Evolutionary conservation across 257 asterid genomes (phyloP).

Genomic region (Jacaranda copaia): DNA sequence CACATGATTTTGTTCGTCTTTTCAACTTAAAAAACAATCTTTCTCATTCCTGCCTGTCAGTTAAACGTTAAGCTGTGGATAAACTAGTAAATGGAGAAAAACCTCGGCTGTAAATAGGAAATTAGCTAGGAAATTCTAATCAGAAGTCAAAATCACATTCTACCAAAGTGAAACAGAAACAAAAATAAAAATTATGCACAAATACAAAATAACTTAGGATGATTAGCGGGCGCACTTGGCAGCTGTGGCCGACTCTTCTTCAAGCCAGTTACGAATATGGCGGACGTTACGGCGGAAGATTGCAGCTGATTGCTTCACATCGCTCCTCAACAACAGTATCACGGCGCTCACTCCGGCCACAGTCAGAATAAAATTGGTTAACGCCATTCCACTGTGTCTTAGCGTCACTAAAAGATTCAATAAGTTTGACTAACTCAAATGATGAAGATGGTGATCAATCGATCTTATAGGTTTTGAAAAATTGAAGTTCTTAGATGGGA

Average conservation of each 20-base stretch:
- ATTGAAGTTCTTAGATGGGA: constrained; percentile 19
- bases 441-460: not conserved
- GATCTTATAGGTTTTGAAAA: not conserved
- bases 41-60: not conserved
- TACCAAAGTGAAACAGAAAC: not conserved
- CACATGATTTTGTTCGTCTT: not conserved
- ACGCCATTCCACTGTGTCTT: constrained; percentile 40
- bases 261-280: constrained; percentile 60
- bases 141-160: not conserved
- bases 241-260: constrained; percentile 50
- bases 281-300: constrained; percentile 56
- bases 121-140: not conserved
- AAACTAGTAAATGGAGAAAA: not conserved
- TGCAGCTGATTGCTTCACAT: constrained; percentile 51
- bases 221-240: constrained; percentile 40
- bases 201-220: not conserved
- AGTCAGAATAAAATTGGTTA: constrained; percentile 54
- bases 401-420: not conserved
- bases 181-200: not conserved
- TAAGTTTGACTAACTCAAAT: not conserved
- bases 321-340: constrained; percentile 51
- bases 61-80: not conserved
- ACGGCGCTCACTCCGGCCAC: constrained; percentile 57
- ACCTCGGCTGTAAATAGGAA: not conserved
- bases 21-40: not conserved